These are phyloP conservation scores for Solanum habrochaites DNA, from an alignment of 257 asterid genomes.

Conservation along the genomic window DNA sequence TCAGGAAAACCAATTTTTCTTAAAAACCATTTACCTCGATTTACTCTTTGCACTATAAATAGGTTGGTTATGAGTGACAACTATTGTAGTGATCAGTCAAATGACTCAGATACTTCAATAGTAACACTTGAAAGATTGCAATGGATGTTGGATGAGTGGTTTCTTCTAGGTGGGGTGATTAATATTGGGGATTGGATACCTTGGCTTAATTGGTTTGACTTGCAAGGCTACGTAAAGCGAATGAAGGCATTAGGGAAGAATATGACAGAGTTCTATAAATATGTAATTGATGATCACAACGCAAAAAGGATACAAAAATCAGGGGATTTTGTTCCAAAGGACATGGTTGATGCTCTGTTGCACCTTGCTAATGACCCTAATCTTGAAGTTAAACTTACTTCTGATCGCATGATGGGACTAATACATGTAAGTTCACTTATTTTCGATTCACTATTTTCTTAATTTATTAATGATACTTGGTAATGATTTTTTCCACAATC, in stretches of 20 bases:
- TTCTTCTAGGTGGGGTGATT: background rate
- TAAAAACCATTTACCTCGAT: slow-evolving; percentile 5
- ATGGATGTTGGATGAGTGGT: background rate
- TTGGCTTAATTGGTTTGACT: background rate
- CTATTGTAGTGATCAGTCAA: background rate
- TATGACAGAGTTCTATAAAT: background rate
- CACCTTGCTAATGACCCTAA: background rate
- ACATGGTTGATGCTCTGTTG: background rate
- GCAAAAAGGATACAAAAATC: background rate
- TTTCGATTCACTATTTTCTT: no score
- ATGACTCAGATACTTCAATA: background rate
- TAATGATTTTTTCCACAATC: no score
- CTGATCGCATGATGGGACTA: background rate
- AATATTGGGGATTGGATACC: background rate
- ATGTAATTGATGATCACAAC: background rate
- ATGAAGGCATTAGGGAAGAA: background rate
- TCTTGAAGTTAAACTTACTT: background rate
- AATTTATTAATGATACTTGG: background rate
- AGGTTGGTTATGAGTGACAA: background rate
- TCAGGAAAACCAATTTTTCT: slow-evolving; percentile 12
- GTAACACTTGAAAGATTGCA: background rate
- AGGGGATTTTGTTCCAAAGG: background rate
- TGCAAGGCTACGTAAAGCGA: background rate
- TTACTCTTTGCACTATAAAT: background rate
- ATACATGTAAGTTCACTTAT: background rate